A percentile compares a stretch with the other conserved stretches of the same genome.
Evolutionary conservation across 2,329 filamentous ascomycete species (phyloP).

Genomic region (Xylaria hypoxylon): DNA sequence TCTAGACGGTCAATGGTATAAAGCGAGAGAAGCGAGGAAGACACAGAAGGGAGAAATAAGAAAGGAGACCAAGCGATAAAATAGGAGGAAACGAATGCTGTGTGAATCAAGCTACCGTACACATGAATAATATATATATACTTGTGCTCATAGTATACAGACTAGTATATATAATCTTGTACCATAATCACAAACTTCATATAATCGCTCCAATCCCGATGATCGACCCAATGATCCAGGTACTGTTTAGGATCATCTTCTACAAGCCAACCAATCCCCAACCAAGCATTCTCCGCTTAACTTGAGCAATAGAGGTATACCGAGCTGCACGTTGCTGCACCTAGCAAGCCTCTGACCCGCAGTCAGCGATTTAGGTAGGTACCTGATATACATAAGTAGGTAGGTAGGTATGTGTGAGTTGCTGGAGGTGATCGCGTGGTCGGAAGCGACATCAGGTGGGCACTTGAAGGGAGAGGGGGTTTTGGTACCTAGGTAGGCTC

Average conservation of each 20-base stretch:
- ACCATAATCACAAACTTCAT: not conserved
- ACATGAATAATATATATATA: not conserved
- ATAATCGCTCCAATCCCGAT: constrained; percentile 31
- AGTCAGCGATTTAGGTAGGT: not conserved
- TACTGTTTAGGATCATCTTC: too few species aligned
- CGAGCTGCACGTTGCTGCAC: not conserved
- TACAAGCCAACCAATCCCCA: not conserved
- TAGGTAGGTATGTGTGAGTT: not conserved
- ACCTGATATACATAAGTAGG: not conserved
- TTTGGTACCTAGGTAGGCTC: too few species aligned
- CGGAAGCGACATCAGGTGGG: too few species aligned
- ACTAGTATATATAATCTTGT: not conserved
- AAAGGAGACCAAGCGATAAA: not conserved
- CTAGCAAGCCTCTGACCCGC: not conserved
- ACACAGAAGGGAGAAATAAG: not conserved
- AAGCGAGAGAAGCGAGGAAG: not conserved
- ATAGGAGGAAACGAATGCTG: not conserved
- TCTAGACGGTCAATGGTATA: constrained; percentile 5
- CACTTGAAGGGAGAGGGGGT: not conserved
- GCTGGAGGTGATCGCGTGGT: too few species aligned
- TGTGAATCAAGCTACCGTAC: not conserved
- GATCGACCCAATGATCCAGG: not conserved
- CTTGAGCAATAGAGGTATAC: constrained; percentile 2
- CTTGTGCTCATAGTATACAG: not conserved
- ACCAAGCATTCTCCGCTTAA: constrained; percentile 3